Evolutionary conservation across 805 yeast species (phyloP), one percentile per base, ranked within the genome.

Genomic region (Kluyveromyces dobzhanskii): DNA sequence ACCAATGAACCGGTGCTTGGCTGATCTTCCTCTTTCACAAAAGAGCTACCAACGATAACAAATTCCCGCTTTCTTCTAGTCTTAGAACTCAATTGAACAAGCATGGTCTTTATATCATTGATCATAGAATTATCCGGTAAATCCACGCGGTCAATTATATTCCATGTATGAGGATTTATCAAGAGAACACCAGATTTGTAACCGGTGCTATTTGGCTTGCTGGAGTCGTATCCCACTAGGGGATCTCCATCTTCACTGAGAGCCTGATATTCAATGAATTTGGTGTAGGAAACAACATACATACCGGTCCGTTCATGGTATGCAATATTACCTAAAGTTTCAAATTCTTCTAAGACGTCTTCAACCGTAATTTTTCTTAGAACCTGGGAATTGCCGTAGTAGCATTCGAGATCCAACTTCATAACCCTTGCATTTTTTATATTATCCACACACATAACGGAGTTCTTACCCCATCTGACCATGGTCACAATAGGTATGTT

Each of bases 1-100:
- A 76, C 75, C 60, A 85, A 82, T 1, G 79, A 67, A 0, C 98
- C 98, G 50, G 77, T 75, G 0, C 94, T 74, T 3, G 85, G 73
- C 43, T 81, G 63, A 61, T 87, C 95, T 54, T 90, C 98, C 43
- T 79, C 76, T 42, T 90, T 70, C 38, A 78, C 71, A 39, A 71
- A 67, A 0, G 92, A 82, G 2, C 88, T 75, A 1, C 97, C 97
- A n/a, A 81, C 66, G 1, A 85, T 78, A 7, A 92, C 61, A 37
- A 76, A 74, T 51, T 84, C 92, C 44, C 77, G 75, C 44, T 70
- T 74, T 37, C 70, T 55, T 37, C 59, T 60, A 2, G 65, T 57
- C 39, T 57, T 55, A 9, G 69, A 62, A 28, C 65, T 61, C 7
- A 64, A 44, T 56, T 72, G 53, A 46, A 66, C 51, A 14, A 52